Percentiles rank a stretch among this genome's conserved stretches.
Conservation (phyloP, 805 yeast species). For the Isabelozyma gotoi region DNA sequence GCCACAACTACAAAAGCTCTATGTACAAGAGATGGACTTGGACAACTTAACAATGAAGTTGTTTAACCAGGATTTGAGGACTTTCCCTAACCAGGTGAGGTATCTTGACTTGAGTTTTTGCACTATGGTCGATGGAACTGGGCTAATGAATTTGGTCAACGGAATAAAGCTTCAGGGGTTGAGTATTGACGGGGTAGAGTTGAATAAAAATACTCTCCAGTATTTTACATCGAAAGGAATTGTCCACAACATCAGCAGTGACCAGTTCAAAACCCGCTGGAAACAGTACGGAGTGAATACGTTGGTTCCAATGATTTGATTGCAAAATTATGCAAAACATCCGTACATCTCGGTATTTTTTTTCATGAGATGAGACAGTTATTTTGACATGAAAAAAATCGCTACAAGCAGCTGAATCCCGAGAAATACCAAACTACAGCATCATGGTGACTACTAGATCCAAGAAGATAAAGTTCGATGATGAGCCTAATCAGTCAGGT, state of each 20-base stretch:
- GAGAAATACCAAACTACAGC: not conserved
- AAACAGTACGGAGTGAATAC: constrained; percentile 35
- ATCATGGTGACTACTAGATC: constrained; percentile 29
- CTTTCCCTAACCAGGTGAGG: constrained; percentile 5
- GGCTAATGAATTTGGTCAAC: constrained; percentile 26
- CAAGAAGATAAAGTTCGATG: constrained; percentile 33
- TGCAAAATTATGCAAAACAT: constrained; percentile 5
- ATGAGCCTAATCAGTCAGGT: constrained; percentile 10
- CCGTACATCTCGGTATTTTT: constrained; percentile 3
- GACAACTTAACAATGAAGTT: constrained; percentile 33
- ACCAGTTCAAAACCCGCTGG: constrained; percentile 30
- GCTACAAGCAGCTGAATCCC: constrained; percentile 1
- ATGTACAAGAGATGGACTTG: constrained; percentile 34
- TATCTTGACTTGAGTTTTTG: constrained; percentile 38
- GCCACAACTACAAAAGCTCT: constrained; percentile 20
- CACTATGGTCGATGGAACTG: constrained; percentile 34
- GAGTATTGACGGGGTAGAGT: constrained; percentile 32
- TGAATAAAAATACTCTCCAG: constrained; percentile 27
- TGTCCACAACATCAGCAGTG: constrained; percentile 19
- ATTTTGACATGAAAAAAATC: not conserved
- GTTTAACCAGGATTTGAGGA: constrained; percentile 24
- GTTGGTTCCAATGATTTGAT: constrained; percentile 9
- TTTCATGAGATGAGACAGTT: constrained; percentile 6
- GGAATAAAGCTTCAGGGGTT: constrained; percentile 17
- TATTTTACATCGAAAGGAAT: constrained; percentile 15